Evolutionary conservation across 306 rosid species (phyloP).

Genomic region (Malus sieversii): DNA sequence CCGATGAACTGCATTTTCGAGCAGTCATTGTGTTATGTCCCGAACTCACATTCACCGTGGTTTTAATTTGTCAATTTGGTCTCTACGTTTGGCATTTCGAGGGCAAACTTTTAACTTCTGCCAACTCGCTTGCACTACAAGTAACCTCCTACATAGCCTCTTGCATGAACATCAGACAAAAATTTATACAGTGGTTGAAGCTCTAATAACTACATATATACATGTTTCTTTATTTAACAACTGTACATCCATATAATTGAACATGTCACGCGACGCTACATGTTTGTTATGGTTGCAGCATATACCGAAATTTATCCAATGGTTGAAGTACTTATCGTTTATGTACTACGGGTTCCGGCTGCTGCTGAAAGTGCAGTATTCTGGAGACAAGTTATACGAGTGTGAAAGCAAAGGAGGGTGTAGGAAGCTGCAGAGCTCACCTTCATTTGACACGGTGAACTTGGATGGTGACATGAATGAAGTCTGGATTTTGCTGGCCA

Average conservation of each 20-base stretch:
- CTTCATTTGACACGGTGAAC: constrained; percentile 62
- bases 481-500: constrained; percentile 66
- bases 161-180: background rate
- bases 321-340: constrained; percentile 87
- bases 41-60: background rate
- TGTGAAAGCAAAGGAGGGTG: constrained; percentile 73
- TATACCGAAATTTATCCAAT: constrained; percentile 72
- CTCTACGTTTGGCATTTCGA: too few relatives aligned
- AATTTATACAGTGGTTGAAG: too few relatives aligned
- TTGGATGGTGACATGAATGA: constrained; percentile 70
- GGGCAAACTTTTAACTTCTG: background rate
- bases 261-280: background rate
- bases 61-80: background rate
- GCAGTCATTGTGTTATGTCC: background rate
- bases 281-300: constrained; percentile 49
- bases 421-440: constrained; percentile 61
- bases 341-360: constrained; percentile 86
- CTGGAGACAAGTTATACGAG: constrained; percentile 71
- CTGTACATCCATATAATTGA: background rate
- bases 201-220: too few relatives aligned
- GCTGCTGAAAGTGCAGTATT: constrained; percentile 78
- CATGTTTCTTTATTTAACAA: too few relatives aligned
- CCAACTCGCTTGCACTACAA: background rate
- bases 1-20: too few relatives aligned
- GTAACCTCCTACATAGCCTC: background rate